Evolutionary conservation across 306 rosid species (phyloP).

Genomic region (Vigna nakashimae): DNA sequence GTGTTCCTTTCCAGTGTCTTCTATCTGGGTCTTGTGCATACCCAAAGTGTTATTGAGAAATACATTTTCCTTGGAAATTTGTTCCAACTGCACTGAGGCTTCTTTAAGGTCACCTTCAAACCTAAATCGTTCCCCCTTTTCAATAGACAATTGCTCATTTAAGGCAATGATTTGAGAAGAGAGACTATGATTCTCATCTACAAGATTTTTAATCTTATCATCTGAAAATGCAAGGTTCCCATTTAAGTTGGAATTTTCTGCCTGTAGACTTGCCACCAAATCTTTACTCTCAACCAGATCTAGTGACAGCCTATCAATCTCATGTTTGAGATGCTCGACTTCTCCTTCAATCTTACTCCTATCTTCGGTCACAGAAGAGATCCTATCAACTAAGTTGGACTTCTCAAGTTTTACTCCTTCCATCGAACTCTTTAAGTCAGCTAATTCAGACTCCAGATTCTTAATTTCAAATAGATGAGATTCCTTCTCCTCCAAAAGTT

Average conservation of each 20-base stretch:
- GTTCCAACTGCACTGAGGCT: conserved; percentile 57
- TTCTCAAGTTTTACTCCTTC: conserved; percentile 66
- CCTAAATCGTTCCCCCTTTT: conserved; percentile 59
- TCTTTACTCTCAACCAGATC: conserved; percentile 64
- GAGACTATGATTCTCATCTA: conserved; percentile 66
- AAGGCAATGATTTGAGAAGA: conserved; percentile 60
- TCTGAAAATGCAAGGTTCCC: conserved; percentile 60
- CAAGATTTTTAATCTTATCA: conserved; percentile 60
- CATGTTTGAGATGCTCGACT: conserved; percentile 53
- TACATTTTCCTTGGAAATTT: conserved; percentile 69
- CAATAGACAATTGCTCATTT: conserved; percentile 57
- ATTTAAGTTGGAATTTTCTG: conserved; percentile 60
- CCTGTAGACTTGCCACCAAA: conserved; percentile 57
- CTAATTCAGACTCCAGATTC: conserved; percentile 66
- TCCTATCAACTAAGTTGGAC: conserved; percentile 56
- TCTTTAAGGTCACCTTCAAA: conserved; percentile 65
- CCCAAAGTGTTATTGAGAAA: conserved; percentile 65
- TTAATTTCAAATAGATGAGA: conserved; percentile 56
- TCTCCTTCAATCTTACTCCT: conserved; percentile 59
- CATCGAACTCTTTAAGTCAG: conserved; percentile 51
- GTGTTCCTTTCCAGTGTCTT: conserved; percentile 52
- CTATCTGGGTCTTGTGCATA: conserved; percentile 57
- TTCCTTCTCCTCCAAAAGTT: conserved; percentile 64
- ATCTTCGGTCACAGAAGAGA: conserved; percentile 65
- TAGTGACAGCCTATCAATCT: conserved; percentile 60